Evolutionary conservation across 2,329 filamentous ascomycete genomes (phyloP).

Genomic region (Dothideomycetes sp.): DNA sequence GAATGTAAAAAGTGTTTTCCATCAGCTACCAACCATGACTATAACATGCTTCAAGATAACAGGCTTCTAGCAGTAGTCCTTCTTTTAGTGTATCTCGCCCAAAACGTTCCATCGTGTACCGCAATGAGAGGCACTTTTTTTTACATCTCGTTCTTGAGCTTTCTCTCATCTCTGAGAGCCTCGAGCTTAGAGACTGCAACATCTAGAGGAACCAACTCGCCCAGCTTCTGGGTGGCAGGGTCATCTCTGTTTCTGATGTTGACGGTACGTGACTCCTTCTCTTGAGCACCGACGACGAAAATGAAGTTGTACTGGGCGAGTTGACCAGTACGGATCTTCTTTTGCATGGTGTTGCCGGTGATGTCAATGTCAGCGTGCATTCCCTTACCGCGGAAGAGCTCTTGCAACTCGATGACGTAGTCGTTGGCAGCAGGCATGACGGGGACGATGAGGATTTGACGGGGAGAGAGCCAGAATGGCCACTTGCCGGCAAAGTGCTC

Average conservation of each 20-base stretch:
- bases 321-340: slow-evolving; percentile 80
- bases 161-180: slow-evolving; percentile 36
- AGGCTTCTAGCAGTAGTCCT: too few species aligned
- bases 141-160: slow-evolving; percentile 23
- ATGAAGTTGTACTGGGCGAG: slow-evolving; percentile 77
- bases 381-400: slow-evolving; percentile 55
- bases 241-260: slow-evolving; percentile 59
- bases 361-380: slow-evolving; percentile 66
- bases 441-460: slow-evolving; percentile 70
- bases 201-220: slow-evolving; percentile 51
- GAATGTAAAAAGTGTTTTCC: too few species aligned
- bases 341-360: slow-evolving; percentile 71
- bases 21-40: too few species aligned
- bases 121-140: too few species aligned
- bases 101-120: too few species aligned
- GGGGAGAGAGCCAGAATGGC: slow-evolving; percentile 82
- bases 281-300: slow-evolving; percentile 58
- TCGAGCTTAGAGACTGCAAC: slow-evolving; percentile 48
- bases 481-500: slow-evolving; percentile 83
- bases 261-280: slow-evolving; percentile 49
- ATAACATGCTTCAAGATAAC: too few species aligned
- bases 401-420: slow-evolving; percentile 67
- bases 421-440: slow-evolving; percentile 63
- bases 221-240: slow-evolving; percentile 51
- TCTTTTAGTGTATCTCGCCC: too few species aligned